phyloP scores from a whole-genome alignment of 495 filamentous ascomycete species.

The Lineolata rhizophorae region DNA sequence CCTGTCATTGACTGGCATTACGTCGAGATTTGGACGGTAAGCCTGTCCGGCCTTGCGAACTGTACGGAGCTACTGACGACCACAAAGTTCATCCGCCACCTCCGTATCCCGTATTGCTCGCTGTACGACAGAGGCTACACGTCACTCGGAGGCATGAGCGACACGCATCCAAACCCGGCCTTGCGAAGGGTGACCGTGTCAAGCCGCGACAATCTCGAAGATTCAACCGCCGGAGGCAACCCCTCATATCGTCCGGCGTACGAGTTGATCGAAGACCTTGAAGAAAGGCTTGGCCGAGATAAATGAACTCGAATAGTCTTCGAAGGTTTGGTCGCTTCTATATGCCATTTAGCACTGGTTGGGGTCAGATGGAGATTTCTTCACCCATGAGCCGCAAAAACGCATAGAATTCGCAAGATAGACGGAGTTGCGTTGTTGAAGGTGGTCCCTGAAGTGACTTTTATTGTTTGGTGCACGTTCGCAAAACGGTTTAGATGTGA shows the following conservation, averaged over 20 bases:
- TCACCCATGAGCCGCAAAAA: no score
- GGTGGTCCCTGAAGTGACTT: no score
- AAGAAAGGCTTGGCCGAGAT: conserved; percentile 72
- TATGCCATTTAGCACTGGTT: no score
- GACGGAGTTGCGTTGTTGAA: no score
- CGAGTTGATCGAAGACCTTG: conserved; percentile 60
- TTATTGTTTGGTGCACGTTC: no score
- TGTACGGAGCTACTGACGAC: conserved; percentile 2
- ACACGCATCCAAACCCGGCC: conserved; percentile 77
- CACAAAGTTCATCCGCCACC: conserved; percentile 53
- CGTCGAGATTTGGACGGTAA: conserved; percentile 73
- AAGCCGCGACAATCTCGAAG: not conserved
- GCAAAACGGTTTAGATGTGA: no score
- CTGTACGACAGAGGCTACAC: conserved; percentile 79
- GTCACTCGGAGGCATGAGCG: conserved; percentile 65
- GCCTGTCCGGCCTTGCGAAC: conserved; percentile 12
- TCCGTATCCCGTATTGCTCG: conserved; percentile 57
- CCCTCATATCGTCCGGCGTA: conserved; percentile 58
- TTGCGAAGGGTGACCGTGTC: conserved; percentile 16
- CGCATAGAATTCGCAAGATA: no score
- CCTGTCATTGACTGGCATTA: conserved; percentile 97
- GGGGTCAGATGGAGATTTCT: no score
- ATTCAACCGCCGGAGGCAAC: not conserved
- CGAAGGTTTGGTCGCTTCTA: no score
- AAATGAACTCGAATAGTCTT: no score